Percentiles rank a stretch among this genome's conserved stretches.
Evolutionary conservation across 106 monocot genomes (phyloP).

Genomic region (Allium sativum): DNA sequence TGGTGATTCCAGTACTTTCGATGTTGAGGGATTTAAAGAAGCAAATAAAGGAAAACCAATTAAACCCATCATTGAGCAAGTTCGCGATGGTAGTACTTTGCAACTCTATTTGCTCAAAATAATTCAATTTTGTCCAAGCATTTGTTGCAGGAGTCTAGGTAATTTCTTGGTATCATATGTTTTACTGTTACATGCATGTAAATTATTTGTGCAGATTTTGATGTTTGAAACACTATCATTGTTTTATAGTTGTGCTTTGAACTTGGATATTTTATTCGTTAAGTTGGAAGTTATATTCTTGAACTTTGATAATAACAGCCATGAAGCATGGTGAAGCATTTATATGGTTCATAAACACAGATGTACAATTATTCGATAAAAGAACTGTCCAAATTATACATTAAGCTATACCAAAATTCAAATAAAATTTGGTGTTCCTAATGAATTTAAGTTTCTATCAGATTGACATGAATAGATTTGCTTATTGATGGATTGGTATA

Average conservation of each 20-base stretch:
- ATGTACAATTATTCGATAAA: no score
- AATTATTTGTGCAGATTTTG: background rate
- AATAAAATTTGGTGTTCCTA: no score
- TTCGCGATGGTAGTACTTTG: constrained; percentile 89
- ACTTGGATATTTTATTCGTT: no score
- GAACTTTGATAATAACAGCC: no score
- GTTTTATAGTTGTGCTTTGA: background rate
- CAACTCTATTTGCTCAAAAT: constrained; percentile 75
- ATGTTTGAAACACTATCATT: background rate
- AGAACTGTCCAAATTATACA: no score
- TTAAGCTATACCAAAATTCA: no score
- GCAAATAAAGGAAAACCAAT: constrained; percentile 82
- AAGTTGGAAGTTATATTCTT: no score
- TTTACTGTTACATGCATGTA: background rate
- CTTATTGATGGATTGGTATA: no score
- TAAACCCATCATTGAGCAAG: constrained; percentile 91
- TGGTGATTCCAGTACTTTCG: constrained; percentile 74
- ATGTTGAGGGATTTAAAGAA: constrained; percentile 55
- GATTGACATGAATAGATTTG: no score
- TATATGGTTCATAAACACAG: no score
- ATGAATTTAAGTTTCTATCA: no score
- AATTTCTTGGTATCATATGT: background rate
- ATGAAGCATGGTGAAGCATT: no score
- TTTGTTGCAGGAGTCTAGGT: constrained; percentile 98
- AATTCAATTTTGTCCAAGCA: constrained; percentile 93